Evolutionary conservation across 2,329 filamentous ascomycete species (phyloP), one percentile per base, ranked within the genome.

Genomic region (Claviceps arundinis): DNA sequence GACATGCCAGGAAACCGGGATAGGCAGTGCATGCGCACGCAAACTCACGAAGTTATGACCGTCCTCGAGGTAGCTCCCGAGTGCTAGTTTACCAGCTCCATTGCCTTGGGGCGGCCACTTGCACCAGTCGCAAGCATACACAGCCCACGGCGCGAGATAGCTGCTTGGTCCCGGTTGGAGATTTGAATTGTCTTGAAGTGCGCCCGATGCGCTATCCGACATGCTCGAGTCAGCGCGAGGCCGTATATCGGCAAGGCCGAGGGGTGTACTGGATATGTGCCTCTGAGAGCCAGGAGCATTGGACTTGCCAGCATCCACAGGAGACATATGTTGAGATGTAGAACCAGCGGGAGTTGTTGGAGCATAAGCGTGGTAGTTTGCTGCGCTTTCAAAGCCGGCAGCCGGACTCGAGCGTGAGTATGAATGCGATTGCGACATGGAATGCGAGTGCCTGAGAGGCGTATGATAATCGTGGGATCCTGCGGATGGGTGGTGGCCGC

Each of bases 51-150:
- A 98, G 66, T 98, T 98, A 71, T 98, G 93, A 5, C 90, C 91
- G 69, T 98, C 93, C 70, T 98, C 93, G 50, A 97, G 73, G 66
- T 97, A 97, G 72, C 93, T 98, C 54, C 91, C 93, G 41, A 98
- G 77, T 13, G 93, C 93, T 60, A 98, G 79, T 69, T 97, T 97
- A 41, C 93, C 93, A 3, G 88, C 89, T 56, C 87, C 84, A 58
- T 83, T 83, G 61, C 70, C 82, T 62, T 89, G 81, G 2, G 91
- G 83, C 16, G 87, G 82, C 91, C 93, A 98, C 70, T 98, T 98
- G 73, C 93, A 98, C 93, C 93, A 98, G 71, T 98, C 93, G 62
- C 95, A 91, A 13, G 93, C 91, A 67, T 97, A 98, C 52, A 95
- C 84, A 14, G 89, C 85, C 89, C 93, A 98, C 0, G 91, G 90